Evolutionary conservation across 495 filamentous ascomycete genomes (phyloP), one percentile per base, ranked within the genome.

Genomic region (Entonaema liquescens): DNA sequence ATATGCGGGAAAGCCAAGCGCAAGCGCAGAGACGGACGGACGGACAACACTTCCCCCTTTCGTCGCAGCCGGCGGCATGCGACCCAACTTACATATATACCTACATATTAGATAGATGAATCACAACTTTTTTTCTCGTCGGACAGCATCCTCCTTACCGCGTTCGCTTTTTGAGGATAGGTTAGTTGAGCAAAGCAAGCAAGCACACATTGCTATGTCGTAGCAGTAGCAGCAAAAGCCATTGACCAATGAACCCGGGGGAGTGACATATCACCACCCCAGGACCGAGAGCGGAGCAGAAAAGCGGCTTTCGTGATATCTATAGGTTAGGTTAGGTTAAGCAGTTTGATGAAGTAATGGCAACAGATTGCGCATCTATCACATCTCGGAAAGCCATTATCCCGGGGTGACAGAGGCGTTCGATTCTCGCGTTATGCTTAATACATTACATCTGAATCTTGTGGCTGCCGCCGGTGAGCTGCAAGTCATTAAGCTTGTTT

Each of bases 11-110:
- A 60, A 44, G 12, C 50, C 5, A 62, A 33, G 21, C 57, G 31
- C 42, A 59, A 59, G 49, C 64, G 26, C 33, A 68, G 55, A 23
- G 42, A 23, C 21, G 42, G n/a, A n/a, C n/a, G n/a, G n/a, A 33
- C 31, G 7, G 29, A 7, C 29, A 33, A 33, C 31, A 5, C 31
- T 33, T 1, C 31, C 19, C 19, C 9, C 19, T 54, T 49, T 31
- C 40, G 70, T 73, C 36, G 70, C 70, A 73, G 65, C 60, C 61
- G 70, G 65, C 61, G 61, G 28, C 62, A 73, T 68, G 70, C 70
- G 42, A 73, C 70, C 55, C 49, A 68, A 60, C 54, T 19, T 12
- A 47, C 42, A 47, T 61, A 11, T n/a, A n/a, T n/a, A n/a, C n/a
- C n/a, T n/a, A n/a, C n/a, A n/a, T n/a, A 31, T 7, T 31, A 33